Evolutionary conservation across 345 rosid genomes (phyloP).

Genomic region (Erysimum cheiranthoides): DNA sequence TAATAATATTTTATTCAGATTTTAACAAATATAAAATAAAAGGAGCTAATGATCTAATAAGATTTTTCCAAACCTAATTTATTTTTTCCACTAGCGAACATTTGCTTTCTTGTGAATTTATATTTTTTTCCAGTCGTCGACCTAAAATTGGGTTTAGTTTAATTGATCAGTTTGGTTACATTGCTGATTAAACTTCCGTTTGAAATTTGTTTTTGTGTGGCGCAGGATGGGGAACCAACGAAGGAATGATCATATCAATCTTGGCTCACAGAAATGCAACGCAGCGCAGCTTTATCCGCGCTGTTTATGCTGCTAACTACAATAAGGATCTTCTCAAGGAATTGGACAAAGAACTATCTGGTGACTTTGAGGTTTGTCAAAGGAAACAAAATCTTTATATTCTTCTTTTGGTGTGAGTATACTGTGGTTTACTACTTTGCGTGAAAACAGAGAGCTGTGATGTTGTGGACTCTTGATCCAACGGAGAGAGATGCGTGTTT

Average conservation of each 20-base stretch:
- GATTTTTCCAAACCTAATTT: background rate
- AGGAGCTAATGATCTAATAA: too few relatives aligned
- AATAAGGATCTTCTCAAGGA: conserved; percentile 80
- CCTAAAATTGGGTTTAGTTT: background rate
- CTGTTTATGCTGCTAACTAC: conserved; percentile 65
- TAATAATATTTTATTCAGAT: background rate
- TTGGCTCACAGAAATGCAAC: conserved; percentile 81
- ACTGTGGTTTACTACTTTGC: conserved; percentile 5
- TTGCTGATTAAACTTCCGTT: background rate
- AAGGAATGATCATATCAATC: conserved; percentile 71
- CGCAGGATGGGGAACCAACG: conserved; percentile 96
- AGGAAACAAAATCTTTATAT: background rate
- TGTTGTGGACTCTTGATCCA: conserved; percentile 77
- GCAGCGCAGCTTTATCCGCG: conserved; percentile 68
- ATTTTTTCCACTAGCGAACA: background rate
- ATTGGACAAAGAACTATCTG: conserved; percentile 69
- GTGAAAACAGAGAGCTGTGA: conserved; percentile 59
- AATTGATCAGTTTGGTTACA: conserved; percentile 8
- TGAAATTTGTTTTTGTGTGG: conserved; percentile 26
- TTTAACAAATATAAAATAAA: too few relatives aligned
- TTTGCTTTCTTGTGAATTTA: background rate
- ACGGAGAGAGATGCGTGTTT: conserved; percentile 80
- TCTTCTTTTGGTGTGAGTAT: background rate
- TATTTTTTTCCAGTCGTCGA: background rate
- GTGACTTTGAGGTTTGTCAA: conserved; percentile 79